phyloP scores from a whole-genome alignment of 179 eudicot genomes.

The Sideroxylon spinosum region DNA sequence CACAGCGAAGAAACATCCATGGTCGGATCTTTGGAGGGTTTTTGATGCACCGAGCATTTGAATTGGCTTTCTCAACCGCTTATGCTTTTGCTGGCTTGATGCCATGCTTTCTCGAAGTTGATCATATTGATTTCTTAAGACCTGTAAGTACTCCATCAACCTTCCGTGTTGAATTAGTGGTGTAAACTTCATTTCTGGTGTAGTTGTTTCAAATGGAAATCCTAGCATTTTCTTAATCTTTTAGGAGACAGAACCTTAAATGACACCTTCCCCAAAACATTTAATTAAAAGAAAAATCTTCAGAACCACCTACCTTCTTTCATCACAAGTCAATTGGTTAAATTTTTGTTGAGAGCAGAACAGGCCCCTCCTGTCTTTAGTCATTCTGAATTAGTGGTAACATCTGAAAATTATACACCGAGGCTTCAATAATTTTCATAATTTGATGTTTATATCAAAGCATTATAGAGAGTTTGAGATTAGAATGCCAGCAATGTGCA shows the following conservation, averaged over 20 bases:
- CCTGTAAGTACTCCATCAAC: conserved; percentile 57
- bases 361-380: neutral
- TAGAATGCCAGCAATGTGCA: neutral
- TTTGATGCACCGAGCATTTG: conserved; percentile 95
- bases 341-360: neutral
- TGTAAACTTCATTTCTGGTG: neutral
- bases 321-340: neutral
- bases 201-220: neutral
- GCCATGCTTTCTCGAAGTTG: conserved; percentile 90
- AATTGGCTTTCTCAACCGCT: conserved; percentile 85
- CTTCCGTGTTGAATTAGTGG: neutral
- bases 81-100: conserved; percentile 83
- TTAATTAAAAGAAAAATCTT: too few species aligned
- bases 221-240: neutral
- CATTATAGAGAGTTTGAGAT: neutral
- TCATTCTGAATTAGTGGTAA: neutral
- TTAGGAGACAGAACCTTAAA: neutral
- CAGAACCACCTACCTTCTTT: neutral
- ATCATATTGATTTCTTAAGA: conserved; percentile 90
- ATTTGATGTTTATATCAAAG: neutral
- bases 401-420: neutral
- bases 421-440: neutral
- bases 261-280: too few species aligned
- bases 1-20: conserved; percentile 95
- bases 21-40: conserved; percentile 98